A percentile compares a stretch with the other conserved stretches of the same genome.
Evolutionary conservation across 306 rosid genomes (phyloP).

Genomic region (Canavalia gladiata): DNA sequence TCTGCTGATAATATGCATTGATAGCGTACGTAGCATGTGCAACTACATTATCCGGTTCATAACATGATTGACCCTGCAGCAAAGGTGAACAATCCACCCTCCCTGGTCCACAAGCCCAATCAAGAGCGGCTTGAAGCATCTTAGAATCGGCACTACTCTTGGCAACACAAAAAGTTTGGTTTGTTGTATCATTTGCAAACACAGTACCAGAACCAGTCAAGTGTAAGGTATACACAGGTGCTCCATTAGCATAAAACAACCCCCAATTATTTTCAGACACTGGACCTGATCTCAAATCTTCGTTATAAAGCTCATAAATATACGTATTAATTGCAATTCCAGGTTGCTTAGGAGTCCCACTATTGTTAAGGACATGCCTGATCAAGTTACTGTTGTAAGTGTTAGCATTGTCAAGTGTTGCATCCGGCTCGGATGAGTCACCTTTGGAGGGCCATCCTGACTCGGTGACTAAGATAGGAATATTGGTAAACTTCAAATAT

Average conservation of each 20-base stretch:
- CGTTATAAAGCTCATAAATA: slow-evolving; percentile 95
- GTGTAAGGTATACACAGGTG: slow-evolving; percentile 83
- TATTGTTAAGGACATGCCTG: slow-evolving; percentile 80
- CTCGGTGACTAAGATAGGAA: slow-evolving; percentile 86
- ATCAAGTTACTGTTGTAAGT: slow-evolving; percentile 94
- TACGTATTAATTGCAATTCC: slow-evolving; percentile 79
- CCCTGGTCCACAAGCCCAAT: slow-evolving; percentile 99
- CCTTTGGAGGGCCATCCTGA: slow-evolving; percentile 99
- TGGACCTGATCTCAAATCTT: slow-evolving; percentile 80
- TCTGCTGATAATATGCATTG: slow-evolving; percentile 86
- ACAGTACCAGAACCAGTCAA: slow-evolving; percentile 88
- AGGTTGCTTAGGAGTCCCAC: slow-evolving; percentile 97
- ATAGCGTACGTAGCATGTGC: slow-evolving; percentile 86
- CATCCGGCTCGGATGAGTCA: slow-evolving; percentile 78
- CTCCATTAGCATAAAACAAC: slow-evolving; percentile 76
- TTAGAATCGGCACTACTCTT: slow-evolving; percentile 68
- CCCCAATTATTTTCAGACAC: slow-evolving; percentile 97
- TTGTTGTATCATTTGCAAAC: slow-evolving; percentile 92
- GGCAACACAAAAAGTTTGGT: slow-evolving; percentile 92
- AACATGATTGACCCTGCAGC: slow-evolving; percentile 85
- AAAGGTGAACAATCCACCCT: slow-evolving; percentile 87
- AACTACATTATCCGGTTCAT: slow-evolving; percentile 79
- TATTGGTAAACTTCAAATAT: slow-evolving; percentile 78
- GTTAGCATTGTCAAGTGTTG: slow-evolving; percentile 86
- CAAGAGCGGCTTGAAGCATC: slow-evolving; percentile 95